Evolutionary conservation across 83 land plant species (phyloP).

Genomic region (Larix sibirica): DNA sequence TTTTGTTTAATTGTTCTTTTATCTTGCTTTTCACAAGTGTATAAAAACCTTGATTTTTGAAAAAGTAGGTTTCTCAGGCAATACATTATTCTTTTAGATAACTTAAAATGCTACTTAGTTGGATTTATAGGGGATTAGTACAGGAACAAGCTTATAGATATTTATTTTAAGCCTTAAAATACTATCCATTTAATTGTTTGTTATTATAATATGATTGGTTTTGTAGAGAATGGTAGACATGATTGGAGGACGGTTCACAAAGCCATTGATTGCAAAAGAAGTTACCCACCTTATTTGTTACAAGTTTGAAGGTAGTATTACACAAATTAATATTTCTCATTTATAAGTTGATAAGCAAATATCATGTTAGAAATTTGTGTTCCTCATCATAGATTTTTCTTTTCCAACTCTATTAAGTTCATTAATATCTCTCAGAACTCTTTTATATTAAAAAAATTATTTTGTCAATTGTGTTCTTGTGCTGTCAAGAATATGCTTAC

Average conservation of each 20-base stretch:
- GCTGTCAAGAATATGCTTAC: not conserved
- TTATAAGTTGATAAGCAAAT: not conserved
- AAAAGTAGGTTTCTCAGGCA: no score
- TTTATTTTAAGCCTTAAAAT: not conserved
- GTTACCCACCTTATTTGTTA: constrained; percentile 94
- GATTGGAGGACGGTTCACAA: constrained; percentile 86
- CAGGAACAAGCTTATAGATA: no score
- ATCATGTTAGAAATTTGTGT: not conserved
- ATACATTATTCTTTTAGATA: no score
- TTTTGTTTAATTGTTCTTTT: not conserved
- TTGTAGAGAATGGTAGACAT: constrained; percentile 78
- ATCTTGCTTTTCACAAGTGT: not conserved
- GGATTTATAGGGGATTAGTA: no score
- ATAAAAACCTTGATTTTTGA: no score
- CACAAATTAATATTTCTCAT: not conserved
- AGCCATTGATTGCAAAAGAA: constrained; percentile 79
- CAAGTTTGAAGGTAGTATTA: constrained; percentile 79
- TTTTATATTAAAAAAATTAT: not conserved
- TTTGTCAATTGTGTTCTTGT: not conserved
- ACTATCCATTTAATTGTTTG: not conserved
- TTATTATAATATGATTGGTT: constrained; percentile 4
- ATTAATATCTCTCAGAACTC: no score
- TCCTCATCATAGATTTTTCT: not conserved
- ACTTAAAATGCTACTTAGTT: no score
- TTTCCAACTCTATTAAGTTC: not conserved